These are phyloP conservation scores for Exserohilum rostratum DNA, from an alignment of 2,329 filamentous ascomycete genomes.

Conservation along the genomic window DNA sequence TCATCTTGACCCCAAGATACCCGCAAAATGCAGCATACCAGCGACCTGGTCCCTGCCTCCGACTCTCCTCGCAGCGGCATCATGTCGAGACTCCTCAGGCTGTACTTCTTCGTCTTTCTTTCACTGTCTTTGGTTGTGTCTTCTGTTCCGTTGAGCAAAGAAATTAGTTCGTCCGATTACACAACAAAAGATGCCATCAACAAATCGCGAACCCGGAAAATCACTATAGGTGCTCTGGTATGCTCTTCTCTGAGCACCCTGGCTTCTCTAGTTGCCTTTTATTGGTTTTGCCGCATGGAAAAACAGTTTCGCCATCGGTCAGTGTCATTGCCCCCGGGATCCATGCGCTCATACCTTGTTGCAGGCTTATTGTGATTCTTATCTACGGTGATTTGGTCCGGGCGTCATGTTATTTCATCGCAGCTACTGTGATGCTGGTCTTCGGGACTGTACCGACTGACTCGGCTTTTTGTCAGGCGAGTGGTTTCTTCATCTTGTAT, in stretches of 20 bases:
- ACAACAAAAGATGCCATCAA: conserved; percentile 5
- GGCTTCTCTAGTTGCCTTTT: conserved; percentile 63
- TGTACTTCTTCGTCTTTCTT: background rate
- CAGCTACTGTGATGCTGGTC: conserved; percentile 64
- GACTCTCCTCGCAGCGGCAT: background rate
- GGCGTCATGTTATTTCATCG: conserved; percentile 70
- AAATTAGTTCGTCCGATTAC: conserved; percentile 5
- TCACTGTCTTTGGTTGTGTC: background rate
- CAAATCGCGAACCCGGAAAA: conserved; percentile 26
- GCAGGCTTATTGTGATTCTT: conserved; percentile 74
- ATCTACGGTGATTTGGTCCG: conserved; percentile 76
- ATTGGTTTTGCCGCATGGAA: conserved; percentile 77
- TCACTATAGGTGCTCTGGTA: conserved; percentile 45
- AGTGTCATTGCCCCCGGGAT: conserved; percentile 30
- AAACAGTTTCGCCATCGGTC: conserved; percentile 76
- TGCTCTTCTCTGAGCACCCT: conserved; percentile 61
- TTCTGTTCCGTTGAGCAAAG: conserved; percentile 1
- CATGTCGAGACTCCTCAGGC: background rate
- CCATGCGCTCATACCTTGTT: background rate
- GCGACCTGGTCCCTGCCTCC: background rate
- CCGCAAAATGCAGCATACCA: background rate
- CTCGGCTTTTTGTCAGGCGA: conserved; percentile 68
- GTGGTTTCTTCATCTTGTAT: conserved; percentile 70
- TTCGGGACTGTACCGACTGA: conserved; percentile 57
- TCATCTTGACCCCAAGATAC: background rate